phyloP scores from a whole-genome alignment of 768 basidiomycete species.

The Neoboletus magnificus region DNA sequence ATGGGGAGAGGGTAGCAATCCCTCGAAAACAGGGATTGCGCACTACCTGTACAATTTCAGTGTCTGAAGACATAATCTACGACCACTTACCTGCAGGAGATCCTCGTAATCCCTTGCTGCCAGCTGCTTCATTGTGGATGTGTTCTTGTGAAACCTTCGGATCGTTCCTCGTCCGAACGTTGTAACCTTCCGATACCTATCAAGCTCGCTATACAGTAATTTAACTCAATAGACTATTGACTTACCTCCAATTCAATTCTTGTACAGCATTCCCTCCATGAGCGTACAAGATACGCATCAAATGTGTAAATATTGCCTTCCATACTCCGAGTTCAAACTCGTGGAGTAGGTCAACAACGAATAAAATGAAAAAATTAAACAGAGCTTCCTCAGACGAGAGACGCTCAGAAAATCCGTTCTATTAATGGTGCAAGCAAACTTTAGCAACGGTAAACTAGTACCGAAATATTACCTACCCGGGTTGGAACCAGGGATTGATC shows the following conservation, averaged over 20 bases:
- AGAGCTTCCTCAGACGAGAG: conserved; percentile 2
- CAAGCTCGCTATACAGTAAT: background rate
- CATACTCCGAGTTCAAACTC: too few relatives aligned
- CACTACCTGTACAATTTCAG: background rate
- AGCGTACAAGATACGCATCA: too few relatives aligned
- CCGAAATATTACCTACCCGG: background rate
- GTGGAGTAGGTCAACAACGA: too few relatives aligned
- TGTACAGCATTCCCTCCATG: too few relatives aligned
- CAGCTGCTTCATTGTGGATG: too few relatives aligned
- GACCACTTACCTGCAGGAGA: background rate
- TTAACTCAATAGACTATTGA: too few relatives aligned
- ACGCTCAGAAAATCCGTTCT: conserved; percentile 37
- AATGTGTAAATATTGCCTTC: too few relatives aligned
- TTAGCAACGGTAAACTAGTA: background rate
- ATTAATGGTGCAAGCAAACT: background rate
- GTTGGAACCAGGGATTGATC: conserved; percentile 15
- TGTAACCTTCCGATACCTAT: background rate
- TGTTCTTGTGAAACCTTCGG: background rate
- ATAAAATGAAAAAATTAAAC: conserved; percentile 18
- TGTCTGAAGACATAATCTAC: background rate
- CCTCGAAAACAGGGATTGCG: background rate
- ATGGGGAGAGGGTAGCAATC: background rate
- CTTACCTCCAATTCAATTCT: too few relatives aligned
- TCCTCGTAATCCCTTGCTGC: background rate
- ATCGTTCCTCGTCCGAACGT: background rate